phyloP scores from a whole-genome alignment of 2,329 filamentous ascomycete genomes.

The Tolypocladium amazonense region DNA sequence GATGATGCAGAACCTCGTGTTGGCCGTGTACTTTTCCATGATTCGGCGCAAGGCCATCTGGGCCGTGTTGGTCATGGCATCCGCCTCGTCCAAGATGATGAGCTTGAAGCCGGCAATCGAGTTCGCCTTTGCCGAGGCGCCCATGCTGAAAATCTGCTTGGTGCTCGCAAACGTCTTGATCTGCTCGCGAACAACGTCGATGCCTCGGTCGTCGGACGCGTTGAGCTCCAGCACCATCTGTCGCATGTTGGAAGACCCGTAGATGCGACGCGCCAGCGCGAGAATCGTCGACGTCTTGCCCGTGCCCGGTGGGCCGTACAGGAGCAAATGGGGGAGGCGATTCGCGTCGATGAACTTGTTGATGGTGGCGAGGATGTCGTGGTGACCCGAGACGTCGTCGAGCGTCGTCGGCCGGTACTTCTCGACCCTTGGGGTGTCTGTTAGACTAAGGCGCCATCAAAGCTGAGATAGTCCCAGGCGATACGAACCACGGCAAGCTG shows the following conservation, averaged over 20 bases:
- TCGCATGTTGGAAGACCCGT: constrained; percentile 82
- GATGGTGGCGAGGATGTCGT: constrained; percentile 94
- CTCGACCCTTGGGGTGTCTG: constrained; percentile 60
- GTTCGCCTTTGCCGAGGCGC: constrained; percentile 32
- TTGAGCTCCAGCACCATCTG: constrained; percentile 99
- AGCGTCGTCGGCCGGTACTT: constrained; percentile 89
- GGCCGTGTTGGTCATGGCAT: constrained; percentile 97
- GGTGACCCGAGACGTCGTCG: constrained; percentile 88
- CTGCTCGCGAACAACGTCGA: constrained; percentile 95
- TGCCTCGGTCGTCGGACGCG: constrained; percentile 92
- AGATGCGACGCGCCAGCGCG: constrained; percentile 85
- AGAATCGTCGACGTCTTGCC: constrained; percentile 97
- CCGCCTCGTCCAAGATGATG: constrained; percentile 96
- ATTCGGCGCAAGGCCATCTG: constrained; percentile 95
- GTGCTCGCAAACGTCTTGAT: constrained; percentile 99
- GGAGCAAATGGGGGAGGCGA: constrained; percentile 84
- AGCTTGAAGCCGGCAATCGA: constrained; percentile 76
- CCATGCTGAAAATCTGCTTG: constrained; percentile 82
- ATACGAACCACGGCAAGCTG: constrained; percentile 71
- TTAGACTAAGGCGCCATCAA: neutral
- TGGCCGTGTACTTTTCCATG: constrained; percentile 99
- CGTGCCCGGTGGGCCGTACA: constrained; percentile 93
- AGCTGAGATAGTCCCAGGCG: neutral
- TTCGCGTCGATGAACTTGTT: constrained; percentile 96
- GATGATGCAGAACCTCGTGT: constrained; percentile 96